Evolutionary conservation across 2,329 filamentous ascomycete genomes (phyloP).

Genomic region (Ceratocystis papillata): DNA sequence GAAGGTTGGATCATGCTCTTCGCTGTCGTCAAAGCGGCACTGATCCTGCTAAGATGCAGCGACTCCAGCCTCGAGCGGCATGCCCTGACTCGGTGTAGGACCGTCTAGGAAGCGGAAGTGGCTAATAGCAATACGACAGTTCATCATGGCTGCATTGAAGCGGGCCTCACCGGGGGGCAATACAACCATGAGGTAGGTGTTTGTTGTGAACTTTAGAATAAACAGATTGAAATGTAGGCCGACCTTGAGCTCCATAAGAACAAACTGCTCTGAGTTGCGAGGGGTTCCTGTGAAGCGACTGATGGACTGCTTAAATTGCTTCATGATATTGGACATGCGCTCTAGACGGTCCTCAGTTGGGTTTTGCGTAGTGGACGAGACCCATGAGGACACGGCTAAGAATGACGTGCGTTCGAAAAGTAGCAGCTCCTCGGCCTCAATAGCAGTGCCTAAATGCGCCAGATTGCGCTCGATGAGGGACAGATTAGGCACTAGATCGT

Average conservation of each 20-base stretch:
- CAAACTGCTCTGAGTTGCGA: conserved; percentile 71
- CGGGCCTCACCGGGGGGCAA: conserved; percentile 82
- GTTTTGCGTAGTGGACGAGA: conserved; percentile 61
- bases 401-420: conserved; percentile 94
- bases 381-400: conserved; percentile 88
- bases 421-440: conserved; percentile 86
- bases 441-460: conserved; percentile 66
- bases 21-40: conserved; percentile 9
- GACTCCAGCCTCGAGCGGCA: conserved; percentile 11
- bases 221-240: conserved; percentile 77
- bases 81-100: conserved; percentile 25
- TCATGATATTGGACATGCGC: conserved; percentile 90
- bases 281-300: conserved; percentile 68
- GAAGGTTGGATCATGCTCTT: conserved; percentile 12
- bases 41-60: conserved; percentile 24
- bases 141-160: conserved; percentile 83
- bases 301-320: conserved; percentile 86
- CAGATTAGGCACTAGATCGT: conserved; percentile 93
- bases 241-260: conserved; percentile 70
- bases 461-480: conserved; percentile 79
- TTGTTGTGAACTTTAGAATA: conserved; percentile 89
- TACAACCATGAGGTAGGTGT: conserved; percentile 90
- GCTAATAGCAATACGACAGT: conserved; percentile 75
- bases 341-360: conserved; percentile 90
- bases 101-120: conserved; percentile 63